These are phyloP conservation scores for Chlamydomonas sphaeroides DNA, from an alignment of 139 green algal species.

Conservation along the genomic window DNA sequence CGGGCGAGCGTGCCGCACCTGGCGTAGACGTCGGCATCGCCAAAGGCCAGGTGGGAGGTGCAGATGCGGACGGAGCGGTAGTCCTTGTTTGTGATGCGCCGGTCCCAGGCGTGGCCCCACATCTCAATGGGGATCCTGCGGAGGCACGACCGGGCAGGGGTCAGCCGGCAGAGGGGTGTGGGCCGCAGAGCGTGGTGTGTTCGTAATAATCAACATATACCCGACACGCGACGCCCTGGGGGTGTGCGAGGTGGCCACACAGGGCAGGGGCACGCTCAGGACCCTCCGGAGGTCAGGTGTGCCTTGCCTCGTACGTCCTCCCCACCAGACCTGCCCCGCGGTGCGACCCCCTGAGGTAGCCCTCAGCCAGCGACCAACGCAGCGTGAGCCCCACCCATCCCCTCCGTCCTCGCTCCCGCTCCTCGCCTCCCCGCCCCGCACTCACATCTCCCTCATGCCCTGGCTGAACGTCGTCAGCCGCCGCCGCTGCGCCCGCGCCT, in stretches of 20 bases:
- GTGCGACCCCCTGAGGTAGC: no score
- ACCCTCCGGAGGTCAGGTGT: no score
- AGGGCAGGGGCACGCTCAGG: no score
- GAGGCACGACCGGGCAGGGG: not conserved
- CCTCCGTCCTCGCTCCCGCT: not conserved
- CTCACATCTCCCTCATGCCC: slow-evolving; percentile 28
- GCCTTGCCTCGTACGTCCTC: no score
- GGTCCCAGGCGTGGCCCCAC: slow-evolving; percentile 41
- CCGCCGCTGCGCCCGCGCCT: not conserved
- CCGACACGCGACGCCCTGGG: no score
- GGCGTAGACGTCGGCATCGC: not conserved
- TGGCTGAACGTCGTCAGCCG: not conserved
- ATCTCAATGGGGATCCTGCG: slow-evolving; percentile 36
- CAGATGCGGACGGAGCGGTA: slow-evolving; percentile 36
- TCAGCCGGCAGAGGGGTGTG: not conserved
- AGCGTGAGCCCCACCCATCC: not conserved
- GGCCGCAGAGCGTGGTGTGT: no score
- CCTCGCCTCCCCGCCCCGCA: not conserved
- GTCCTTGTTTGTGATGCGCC: slow-evolving; percentile 36
- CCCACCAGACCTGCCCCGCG: no score
- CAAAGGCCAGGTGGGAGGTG: slow-evolving; percentile 13
- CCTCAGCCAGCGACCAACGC: no score
- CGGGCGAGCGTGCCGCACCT: not conserved
- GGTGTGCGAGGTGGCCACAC: no score
- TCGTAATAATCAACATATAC: no score